Evolutionary conservation across 2,329 filamentous ascomycete genomes (phyloP).

Genomic region (Karstenula rhodostoma): DNA sequence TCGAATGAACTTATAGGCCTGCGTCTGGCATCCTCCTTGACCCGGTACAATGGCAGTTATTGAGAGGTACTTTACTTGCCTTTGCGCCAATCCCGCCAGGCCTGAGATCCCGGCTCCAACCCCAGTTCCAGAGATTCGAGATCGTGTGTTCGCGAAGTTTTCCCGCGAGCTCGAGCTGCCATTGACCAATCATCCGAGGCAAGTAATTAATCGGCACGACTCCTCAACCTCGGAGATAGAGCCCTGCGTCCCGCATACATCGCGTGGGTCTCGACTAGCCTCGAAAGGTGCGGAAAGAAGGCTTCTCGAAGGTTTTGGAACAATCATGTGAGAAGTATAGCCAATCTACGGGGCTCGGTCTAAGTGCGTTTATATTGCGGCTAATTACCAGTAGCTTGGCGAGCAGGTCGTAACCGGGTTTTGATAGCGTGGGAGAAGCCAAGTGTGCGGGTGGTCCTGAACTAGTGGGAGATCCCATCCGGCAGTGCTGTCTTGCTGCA

Average conservation of each 20-base stretch:
- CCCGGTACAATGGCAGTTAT: conserved; percentile 18
- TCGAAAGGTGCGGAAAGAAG: conserved; percentile 10
- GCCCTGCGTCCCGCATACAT: conserved; percentile 10
- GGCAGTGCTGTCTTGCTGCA: neutral
- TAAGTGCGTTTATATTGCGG: conserved; percentile 12
- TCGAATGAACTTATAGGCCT: conserved; percentile 17
- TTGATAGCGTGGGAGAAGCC: neutral
- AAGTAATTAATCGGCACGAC: neutral
- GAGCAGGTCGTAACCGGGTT: conserved; percentile 10
- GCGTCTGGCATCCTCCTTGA: neutral
- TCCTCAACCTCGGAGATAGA: conserved; percentile 3
- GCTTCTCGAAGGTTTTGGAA: conserved; percentile 13
- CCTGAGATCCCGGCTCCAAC: neutral
- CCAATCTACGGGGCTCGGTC: neutral
- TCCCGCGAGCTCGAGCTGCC: neutral
- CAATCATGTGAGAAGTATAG: conserved; percentile 3
- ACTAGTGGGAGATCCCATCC: conserved; percentile 1
- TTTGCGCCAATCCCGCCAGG: conserved; percentile 3
- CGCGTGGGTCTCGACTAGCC: neutral
- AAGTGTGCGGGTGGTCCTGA: conserved; percentile 4
- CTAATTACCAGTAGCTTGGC: conserved; percentile 12
- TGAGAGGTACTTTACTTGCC: conserved; percentile 17
- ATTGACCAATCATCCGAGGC: conserved; percentile 1
- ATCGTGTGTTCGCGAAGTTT: neutral
- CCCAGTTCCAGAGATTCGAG: neutral